phyloP scores from a whole-genome alignment of 2,329 filamentous ascomycete genomes.

The Colletotrichum euphorbiae region DNA sequence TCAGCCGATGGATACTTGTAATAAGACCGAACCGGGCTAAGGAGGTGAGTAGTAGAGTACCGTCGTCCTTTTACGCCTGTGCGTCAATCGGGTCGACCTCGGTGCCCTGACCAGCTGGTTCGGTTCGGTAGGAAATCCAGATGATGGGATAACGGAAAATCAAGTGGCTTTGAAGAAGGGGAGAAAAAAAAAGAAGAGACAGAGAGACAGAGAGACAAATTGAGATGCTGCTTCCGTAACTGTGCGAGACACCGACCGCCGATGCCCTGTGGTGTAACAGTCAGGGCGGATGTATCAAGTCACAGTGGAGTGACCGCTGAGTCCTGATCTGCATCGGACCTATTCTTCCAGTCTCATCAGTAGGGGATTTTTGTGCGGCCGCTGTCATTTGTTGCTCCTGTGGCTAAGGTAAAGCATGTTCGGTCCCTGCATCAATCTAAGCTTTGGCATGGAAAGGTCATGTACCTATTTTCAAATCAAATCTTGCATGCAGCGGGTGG shows the following conservation, averaged over 20 bases:
- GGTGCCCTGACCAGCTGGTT: neutral
- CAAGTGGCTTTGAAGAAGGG: too few species aligned
- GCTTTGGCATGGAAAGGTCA: neutral
- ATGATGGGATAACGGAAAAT: too few species aligned
- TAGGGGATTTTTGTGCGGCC: neutral
- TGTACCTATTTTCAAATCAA: neutral
- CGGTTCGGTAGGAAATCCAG: neutral
- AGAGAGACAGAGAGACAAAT: too few species aligned
- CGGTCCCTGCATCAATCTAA: neutral
- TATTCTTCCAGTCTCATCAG: too few species aligned
- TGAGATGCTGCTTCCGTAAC: too few species aligned
- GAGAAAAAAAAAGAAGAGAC: too few species aligned
- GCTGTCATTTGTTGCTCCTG: neutral
- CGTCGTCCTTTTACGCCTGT: constrained; percentile 16
- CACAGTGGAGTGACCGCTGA: too few species aligned
- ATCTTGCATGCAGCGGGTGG: too few species aligned
- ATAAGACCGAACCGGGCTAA: neutral
- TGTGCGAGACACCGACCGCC: too few species aligned
- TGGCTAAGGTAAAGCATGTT: neutral
- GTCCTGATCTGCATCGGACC: too few species aligned
- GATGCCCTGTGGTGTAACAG: too few species aligned
- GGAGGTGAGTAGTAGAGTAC: neutral
- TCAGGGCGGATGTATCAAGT: too few species aligned
- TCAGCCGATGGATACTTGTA: constrained; percentile 4
- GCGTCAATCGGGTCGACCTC: constrained; percentile 12